These are phyloP conservation scores for Didymella pomorum DNA, from an alignment of 2,329 filamentous ascomycete species.

Conservation along the genomic window DNA sequence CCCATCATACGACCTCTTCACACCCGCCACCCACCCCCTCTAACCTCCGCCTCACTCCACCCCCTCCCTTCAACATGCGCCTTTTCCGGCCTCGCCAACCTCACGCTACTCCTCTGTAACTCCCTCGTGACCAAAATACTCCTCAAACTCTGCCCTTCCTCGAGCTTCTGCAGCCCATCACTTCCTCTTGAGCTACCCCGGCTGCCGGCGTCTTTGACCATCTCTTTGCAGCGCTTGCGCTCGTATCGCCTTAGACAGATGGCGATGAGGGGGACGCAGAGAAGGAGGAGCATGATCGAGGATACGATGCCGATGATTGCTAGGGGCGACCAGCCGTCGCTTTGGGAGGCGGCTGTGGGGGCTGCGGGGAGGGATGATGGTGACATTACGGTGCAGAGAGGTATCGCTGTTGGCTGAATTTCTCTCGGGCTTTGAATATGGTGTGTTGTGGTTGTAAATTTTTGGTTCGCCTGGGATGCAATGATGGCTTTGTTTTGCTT, in stretches of 20 bases:
- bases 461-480: background rate
- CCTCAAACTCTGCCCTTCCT: slow-evolving; percentile 30
- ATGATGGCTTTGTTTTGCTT: background rate
- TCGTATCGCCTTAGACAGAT: slow-evolving; percentile 32
- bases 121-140: slow-evolving; percentile 37
- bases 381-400: background rate
- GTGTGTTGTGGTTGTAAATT: background rate
- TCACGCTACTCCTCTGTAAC: slow-evolving; percentile 31
- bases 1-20: background rate
- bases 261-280: slow-evolving; percentile 32
- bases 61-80: slow-evolving; percentile 23
- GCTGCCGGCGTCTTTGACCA: slow-evolving; percentile 19
- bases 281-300: slow-evolving; percentile 27
- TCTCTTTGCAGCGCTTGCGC: slow-evolving; percentile 29
- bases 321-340: slow-evolving; percentile 29
- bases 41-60: slow-evolving; percentile 32
- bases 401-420: no score
- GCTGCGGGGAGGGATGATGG: slow-evolving; percentile 20
- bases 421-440: no score
- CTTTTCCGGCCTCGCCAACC: slow-evolving; percentile 25
- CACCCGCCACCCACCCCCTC: slow-evolving; percentile 24
- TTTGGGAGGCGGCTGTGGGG: slow-evolving; percentile 19
- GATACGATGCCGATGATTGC: slow-evolving; percentile 38
- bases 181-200: slow-evolving; percentile 21
- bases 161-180: slow-evolving; percentile 3